phyloP scores from a whole-genome alignment of 192 early-diverging fungal genomes.

The Backusella parvicylindrica region DNA sequence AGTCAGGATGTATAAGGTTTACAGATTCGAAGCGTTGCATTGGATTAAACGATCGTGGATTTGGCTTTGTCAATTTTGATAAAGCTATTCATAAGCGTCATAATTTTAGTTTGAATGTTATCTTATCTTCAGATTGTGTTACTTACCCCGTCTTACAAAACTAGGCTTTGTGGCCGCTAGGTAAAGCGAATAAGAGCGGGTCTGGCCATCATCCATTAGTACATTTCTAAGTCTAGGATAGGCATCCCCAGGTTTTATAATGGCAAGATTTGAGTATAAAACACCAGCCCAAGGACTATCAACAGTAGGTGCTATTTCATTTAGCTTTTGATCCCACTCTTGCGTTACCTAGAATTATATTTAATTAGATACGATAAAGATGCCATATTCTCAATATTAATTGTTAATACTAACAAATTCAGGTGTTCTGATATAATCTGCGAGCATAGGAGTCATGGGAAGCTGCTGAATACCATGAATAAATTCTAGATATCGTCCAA shows the following conservation, averaged over 20 bases:
- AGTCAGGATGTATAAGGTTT: not conserved
- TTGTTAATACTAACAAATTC: slow-evolving; percentile 25
- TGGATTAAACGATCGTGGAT: not conserved
- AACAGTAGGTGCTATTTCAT: not conserved
- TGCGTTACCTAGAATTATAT: slow-evolving; percentile 23
- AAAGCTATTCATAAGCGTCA: not conserved
- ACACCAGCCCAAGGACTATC: slow-evolving; percentile 32
- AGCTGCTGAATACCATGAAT: slow-evolving; percentile 41
- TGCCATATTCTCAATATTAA: not conserved
- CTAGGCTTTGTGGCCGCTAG: slow-evolving; percentile 28
- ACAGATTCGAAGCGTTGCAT: not conserved
- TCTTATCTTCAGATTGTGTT: not conserved
- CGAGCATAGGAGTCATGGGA: slow-evolving; percentile 36
- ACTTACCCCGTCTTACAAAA: slow-evolving; percentile 15
- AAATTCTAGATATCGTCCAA: slow-evolving; percentile 34
- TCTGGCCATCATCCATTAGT: slow-evolving; percentile 33
- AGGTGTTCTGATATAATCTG: slow-evolving; percentile 23
- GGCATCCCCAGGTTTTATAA: slow-evolving; percentile 30
- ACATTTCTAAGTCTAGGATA: slow-evolving; percentile 23
- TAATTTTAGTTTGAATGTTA: not conserved
- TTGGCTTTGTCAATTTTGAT: not conserved
- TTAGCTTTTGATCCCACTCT: slow-evolving; percentile 36
- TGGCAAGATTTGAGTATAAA: slow-evolving; percentile 26
- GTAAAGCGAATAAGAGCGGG: slow-evolving; percentile 33
- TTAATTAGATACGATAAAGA: not conserved